Base-by-base conservation (phyloP, 129 eudicot species). In the carrot (Daucus carota) region DNA sequence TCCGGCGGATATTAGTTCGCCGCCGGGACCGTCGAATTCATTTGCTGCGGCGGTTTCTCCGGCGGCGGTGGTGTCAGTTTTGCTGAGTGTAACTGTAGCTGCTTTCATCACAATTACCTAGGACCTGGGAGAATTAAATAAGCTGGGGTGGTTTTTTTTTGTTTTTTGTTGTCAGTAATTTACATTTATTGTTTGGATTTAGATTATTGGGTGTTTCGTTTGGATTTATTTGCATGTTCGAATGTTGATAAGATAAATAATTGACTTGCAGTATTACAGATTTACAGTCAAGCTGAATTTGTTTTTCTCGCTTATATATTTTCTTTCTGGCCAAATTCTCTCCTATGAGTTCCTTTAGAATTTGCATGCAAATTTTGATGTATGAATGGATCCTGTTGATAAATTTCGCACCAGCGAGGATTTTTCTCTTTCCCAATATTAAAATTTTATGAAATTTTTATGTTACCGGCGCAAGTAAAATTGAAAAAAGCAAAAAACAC, bases 41-140 rank as follows among this genome's bases (percentile, higher is more conserved):
- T 72, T 65, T 62, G 83, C 86, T 20, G 47, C 78, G 22, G 75
- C 75, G 13, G 42, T 40, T 36, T 18, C 47, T 69, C 62, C 78
- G 57, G 54, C 79, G 8, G 24, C 1, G 12, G 44, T 67, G 44
- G 12, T 32, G 44, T 76, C 83, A 48, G 40, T 52, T 52, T 32
- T 73, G 8, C 14, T 36, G 15, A 76, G 79, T 29, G 73, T 74
- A 16, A 34, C 32, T 50, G 31, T 72, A 34, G 76, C 45, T 40
- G 60, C 67, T 46, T 50, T 74, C 31, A 31, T 75, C 41, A 4
- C 29, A 32, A 7, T 18, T 67, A 20, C 54, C 8, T 67, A 24
- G 52, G 70, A 20, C 54, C 8, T 67, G 18, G 52, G 70, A 8
- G 3, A 70, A 41, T 8, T 22, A 11, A 8, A 41, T 41, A 11